phyloP scores from a whole-genome alignment of 1,139 yeast genomes.

The Hyphopichia fennica region DNA sequence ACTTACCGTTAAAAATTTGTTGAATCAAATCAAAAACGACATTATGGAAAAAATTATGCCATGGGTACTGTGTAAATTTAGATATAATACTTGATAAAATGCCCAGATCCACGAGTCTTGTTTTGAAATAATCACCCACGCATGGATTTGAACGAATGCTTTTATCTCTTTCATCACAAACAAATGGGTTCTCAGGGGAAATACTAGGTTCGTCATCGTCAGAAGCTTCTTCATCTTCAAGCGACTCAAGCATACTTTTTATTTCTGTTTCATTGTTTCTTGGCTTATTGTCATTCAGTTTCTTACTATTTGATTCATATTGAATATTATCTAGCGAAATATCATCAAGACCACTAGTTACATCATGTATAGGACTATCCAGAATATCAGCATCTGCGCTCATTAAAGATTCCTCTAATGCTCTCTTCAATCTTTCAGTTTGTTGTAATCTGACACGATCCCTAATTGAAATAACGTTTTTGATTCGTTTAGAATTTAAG shows the following conservation, averaged over 20 bases:
- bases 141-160: constrained; percentile 36
- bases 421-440: constrained; percentile 28
- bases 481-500: constrained; percentile 40
- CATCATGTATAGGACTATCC: constrained; percentile 18
- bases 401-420: constrained; percentile 28
- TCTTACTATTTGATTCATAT: constrained; percentile 6
- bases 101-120: constrained; percentile 41
- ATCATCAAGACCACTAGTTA: constrained; percentile 40
- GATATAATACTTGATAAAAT: constrained; percentile 34
- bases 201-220: constrained; percentile 50
- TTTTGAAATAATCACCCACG: constrained; percentile 47
- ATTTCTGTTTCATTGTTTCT: constrained; percentile 8
- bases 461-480: constrained; percentile 34
- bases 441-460: constrained; percentile 38
- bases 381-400: constrained; percentile 10
- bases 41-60: constrained; percentile 53
- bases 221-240: constrained; percentile 32
- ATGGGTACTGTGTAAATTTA: constrained; percentile 41
- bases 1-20: constrained; percentile 49
- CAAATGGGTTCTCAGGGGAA: constrained; percentile 49
- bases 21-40: constrained; percentile 51
- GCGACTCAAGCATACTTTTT: constrained; percentile 12
- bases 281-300: background rate
- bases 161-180: constrained; percentile 36
- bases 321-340: constrained; percentile 38